Evolutionary conservation across 2,329 filamentous ascomycete species (phyloP).

Genomic region (Trichoderma cornu-damae): DNA sequence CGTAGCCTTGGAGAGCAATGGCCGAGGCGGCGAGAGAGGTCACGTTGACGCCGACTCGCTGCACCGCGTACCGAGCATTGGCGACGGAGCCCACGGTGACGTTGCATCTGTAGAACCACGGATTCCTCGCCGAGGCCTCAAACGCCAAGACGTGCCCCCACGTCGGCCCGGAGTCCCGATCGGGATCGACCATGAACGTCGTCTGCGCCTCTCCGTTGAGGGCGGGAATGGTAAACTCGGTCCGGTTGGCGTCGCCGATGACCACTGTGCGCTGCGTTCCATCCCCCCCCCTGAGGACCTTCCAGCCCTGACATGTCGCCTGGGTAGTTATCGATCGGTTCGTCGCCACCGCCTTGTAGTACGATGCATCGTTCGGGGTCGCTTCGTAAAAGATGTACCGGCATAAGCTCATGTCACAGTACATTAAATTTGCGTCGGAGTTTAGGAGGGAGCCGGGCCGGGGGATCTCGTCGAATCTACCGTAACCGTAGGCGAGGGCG

Average conservation of each 20-base stretch:
- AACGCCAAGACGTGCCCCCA: slow-evolving; percentile 35
- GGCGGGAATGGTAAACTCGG: slow-evolving; percentile 25
- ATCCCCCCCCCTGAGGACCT: slow-evolving; percentile 31
- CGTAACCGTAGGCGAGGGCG: slow-evolving; percentile 29
- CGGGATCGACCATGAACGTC: slow-evolving; percentile 34
- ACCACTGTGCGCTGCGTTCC: slow-evolving; percentile 27
- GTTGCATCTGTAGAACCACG: slow-evolving; percentile 42
- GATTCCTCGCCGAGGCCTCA: slow-evolving; percentile 32
- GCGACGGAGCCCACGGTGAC: slow-evolving; percentile 32
- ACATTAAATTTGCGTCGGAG: slow-evolving; percentile 31
- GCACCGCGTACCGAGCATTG: slow-evolving; percentile 34
- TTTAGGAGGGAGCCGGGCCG: slow-evolving; percentile 29
- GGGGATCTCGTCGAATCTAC: slow-evolving; percentile 24
- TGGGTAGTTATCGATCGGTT: slow-evolving; percentile 31
- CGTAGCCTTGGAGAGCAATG: slow-evolving; percentile 40
- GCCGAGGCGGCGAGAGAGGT: slow-evolving; percentile 32
- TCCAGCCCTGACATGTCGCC: slow-evolving; percentile 30
- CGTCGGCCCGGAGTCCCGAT: slow-evolving; percentile 23
- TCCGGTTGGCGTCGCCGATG: slow-evolving; percentile 25
- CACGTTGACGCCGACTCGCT: slow-evolving; percentile 33
- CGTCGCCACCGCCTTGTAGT: slow-evolving; percentile 28
- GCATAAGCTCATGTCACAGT: slow-evolving; percentile 29
- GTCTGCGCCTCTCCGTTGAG: slow-evolving; percentile 33
- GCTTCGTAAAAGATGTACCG: slow-evolving; percentile 38
- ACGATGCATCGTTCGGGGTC: slow-evolving; percentile 18